Evolutionary conservation across 2,329 filamentous ascomycete species (phyloP).

Genomic region (Microsporum ferrugineum): DNA sequence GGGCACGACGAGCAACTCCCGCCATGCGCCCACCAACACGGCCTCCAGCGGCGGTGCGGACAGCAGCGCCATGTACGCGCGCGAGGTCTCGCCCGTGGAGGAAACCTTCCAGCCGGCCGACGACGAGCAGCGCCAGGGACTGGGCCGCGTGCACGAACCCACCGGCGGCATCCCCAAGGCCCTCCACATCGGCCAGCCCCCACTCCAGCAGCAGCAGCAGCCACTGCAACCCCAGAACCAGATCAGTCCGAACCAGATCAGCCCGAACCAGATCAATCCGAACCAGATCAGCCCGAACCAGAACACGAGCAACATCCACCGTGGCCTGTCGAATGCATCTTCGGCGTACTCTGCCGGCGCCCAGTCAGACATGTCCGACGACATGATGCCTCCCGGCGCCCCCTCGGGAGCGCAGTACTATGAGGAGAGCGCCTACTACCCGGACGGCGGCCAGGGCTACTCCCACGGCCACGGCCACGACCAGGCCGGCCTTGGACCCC

Average conservation of each 20-base stretch:
- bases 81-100: slow-evolving; percentile 51
- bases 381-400: slow-evolving; percentile 38
- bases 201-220: slow-evolving; percentile 23
- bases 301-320: slow-evolving; percentile 46
- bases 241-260: no score
- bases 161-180: slow-evolving; percentile 39
- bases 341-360: slow-evolving; percentile 82
- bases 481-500: slow-evolving; percentile 40
- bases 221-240: slow-evolving; percentile 48
- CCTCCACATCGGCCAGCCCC: background rate
- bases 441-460: slow-evolving; percentile 21
- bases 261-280: slow-evolving; percentile 22
- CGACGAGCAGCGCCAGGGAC: slow-evolving; percentile 40
- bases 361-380: slow-evolving; percentile 54
- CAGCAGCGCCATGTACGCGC: slow-evolving; percentile 44
- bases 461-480: slow-evolving; percentile 12
- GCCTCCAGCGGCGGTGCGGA: slow-evolving; percentile 60
- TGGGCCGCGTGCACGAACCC: slow-evolving; percentile 61
- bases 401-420: slow-evolving; percentile 42
- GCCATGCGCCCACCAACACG: slow-evolving; percentile 72
- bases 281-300: background rate
- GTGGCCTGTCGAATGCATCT: slow-evolving; percentile 88
- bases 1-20: slow-evolving; percentile 67
- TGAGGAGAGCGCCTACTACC: slow-evolving; percentile 46
- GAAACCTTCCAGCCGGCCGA: slow-evolving; percentile 52